phyloP scores from a whole-genome alignment of 2,329 filamentous ascomycete genomes.

The Gaeumannomyces sp. region DNA sequence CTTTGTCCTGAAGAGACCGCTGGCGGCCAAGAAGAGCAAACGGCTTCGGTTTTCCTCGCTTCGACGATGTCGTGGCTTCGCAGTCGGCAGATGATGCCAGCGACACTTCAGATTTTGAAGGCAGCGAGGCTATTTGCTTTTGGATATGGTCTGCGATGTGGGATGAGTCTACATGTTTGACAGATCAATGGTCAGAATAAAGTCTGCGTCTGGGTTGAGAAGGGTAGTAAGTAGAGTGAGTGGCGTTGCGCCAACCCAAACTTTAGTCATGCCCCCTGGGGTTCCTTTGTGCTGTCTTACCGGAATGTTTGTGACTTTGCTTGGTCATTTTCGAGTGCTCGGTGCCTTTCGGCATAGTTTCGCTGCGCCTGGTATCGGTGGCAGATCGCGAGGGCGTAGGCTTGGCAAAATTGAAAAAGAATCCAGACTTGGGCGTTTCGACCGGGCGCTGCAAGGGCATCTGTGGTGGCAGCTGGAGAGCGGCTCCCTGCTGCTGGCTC shows the following conservation, averaged over 20 bases:
- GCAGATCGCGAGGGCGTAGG: constrained; percentile 30
- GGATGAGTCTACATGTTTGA: constrained; percentile 6
- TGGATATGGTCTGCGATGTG: constrained; percentile 24
- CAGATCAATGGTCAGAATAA: neutral
- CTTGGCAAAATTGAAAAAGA: constrained; percentile 46
- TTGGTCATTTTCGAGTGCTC: constrained; percentile 23
- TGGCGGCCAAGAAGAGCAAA: constrained; percentile 48
- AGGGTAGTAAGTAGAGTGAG: neutral
- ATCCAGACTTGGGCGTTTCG: constrained; percentile 41
- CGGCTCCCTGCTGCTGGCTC: constrained; percentile 13
- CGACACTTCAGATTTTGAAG: constrained; percentile 47
- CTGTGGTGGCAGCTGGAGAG: constrained; percentile 15
- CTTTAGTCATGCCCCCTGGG: neutral
- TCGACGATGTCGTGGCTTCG: constrained; percentile 33
- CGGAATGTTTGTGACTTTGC: constrained; percentile 25
- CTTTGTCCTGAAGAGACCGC: constrained; percentile 44
- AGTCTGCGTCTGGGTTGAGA: neutral
- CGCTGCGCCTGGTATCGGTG: constrained; percentile 31
- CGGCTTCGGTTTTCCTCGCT: constrained; percentile 48
- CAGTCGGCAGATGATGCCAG: constrained; percentile 42
- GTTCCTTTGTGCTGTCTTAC: constrained; percentile 18
- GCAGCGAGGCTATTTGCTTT: constrained; percentile 33
- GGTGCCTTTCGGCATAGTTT: constrained; percentile 31
- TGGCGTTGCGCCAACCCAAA: neutral
- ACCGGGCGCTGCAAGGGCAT: constrained; percentile 17